Evolutionary conservation across 768 basidiomycete species (phyloP).

Genomic region (Bullera alba): DNA sequence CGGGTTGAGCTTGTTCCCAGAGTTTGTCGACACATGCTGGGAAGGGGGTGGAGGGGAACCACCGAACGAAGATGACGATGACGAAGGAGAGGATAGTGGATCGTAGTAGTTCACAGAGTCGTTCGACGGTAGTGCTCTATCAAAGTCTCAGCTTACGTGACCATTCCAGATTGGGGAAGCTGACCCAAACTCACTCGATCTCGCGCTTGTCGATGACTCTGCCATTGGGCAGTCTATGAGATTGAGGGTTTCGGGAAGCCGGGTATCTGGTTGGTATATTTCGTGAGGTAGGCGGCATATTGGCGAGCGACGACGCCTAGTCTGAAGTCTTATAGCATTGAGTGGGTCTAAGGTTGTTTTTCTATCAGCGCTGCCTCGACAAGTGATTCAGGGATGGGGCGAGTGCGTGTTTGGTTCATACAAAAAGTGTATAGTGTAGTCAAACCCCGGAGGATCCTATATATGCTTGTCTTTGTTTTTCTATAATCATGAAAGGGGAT

Average conservation of each 20-base stretch:
- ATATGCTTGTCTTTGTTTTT: slow-evolving; percentile 43
- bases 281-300: neutral
- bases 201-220: neutral
- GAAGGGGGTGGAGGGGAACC: slow-evolving; percentile 4
- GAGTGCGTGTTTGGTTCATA: slow-evolving; percentile 16
- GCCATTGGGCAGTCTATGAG: neutral
- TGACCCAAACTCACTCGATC: slow-evolving; percentile 7
- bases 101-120: slow-evolving; percentile 32
- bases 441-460: slow-evolving; percentile 40
- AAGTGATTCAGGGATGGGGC: neutral
- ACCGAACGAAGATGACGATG: slow-evolving; percentile 3
- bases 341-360: neutral
- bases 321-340: neutral
- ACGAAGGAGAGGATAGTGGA: slow-evolving; percentile 13
- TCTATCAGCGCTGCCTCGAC: neutral
- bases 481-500: slow-evolving; percentile 33
- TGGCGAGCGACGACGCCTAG: neutral
- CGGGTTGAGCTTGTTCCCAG: slow-evolving; percentile 36
- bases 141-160: neutral
- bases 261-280: neutral
- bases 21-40: slow-evolving; percentile 26
- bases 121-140: slow-evolving; percentile 31
- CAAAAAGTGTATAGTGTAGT: slow-evolving; percentile 29
- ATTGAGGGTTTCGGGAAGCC: neutral
- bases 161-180: neutral